Base-by-base conservation (phyloP, 495 filamentous ascomycete genomes). In the Penicillium robsamsonii region DNA sequence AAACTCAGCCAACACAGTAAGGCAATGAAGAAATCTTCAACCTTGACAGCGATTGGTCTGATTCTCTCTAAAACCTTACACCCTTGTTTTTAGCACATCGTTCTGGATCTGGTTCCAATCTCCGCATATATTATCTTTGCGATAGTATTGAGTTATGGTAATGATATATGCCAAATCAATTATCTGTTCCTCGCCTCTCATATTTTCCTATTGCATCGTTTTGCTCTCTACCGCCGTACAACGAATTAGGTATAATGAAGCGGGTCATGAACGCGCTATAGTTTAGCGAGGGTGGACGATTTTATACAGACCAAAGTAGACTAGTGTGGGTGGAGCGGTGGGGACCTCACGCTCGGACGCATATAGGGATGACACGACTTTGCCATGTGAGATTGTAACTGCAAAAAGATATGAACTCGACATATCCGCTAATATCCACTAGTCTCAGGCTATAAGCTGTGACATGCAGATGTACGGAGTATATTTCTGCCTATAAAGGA, bases 381-480 rank as follows among this genome's bases (percentile, higher is more conserved):
- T 10, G 13, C 29, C 43, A n/a, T 50, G 18, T 35, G 31, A 25
- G 13, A 13, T 47, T n/a, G n/a, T 17, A 38, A 77, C 74, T 41
- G 66, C 68, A 12, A 71, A 69, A 86, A 79, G 66, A 61, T 87
- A 57, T 87, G 70, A 70, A 51, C 42, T 27, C 12, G 41, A 30
- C 24, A 45, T 30, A 48, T 18, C 35, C 17, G 22, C 37, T 29
- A 52, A 30, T 29, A 11, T 27, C 9, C 38, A 20, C 31, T 46
- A 29, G 51, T 37, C 20, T 53, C 30, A 20, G 43, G 38, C 24
- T 47, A 5, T 30, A 24, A 49, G 22, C 22, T 33, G 18, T 49
- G 46, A 43, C 38, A 15, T 52, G 50, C 50, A 52, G 27, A 18
- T 27, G 31, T 48, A 47, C 1, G 25, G 27, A 20, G 10, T 48